Evolutionary conservation across 2,329 filamentous ascomycete genomes (phyloP).

Genomic region (Colletotrichum eremochloae): DNA sequence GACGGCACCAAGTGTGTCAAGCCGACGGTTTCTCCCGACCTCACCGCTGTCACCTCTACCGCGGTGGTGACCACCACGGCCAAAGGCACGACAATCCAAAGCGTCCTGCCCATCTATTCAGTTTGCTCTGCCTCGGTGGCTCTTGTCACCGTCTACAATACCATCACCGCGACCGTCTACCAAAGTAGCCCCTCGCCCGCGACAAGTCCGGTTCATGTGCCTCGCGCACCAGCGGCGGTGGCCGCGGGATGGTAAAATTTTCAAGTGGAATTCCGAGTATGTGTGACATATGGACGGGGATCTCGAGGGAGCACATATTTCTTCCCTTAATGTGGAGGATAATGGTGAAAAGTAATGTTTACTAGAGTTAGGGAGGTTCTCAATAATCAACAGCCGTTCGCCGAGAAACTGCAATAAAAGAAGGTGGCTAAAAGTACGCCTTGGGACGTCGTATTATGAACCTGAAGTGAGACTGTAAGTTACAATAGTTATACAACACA

Average conservation of each 20-base stretch:
- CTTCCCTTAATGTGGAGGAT: neutral
- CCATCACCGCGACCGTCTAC: conserved; percentile 51
- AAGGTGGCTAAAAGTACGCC: neutral
- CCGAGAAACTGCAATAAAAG: neutral
- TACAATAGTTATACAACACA: conserved; percentile 38
- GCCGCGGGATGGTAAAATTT: neutral
- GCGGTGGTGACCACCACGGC: neutral
- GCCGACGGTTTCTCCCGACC: conserved; percentile 10
- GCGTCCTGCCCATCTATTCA: conserved; percentile 39
- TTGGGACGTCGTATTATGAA: conserved; percentile 28
- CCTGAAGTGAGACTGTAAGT: conserved; percentile 30
- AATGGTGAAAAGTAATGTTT: conserved; percentile 37
- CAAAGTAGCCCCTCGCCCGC: conserved; percentile 1
- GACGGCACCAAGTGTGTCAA: conserved; percentile 41
- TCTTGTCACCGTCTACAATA: conserved; percentile 54
- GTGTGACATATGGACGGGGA: neutral
- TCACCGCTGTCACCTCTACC: conserved; percentile 3
- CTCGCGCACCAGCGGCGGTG: conserved; percentile 21
- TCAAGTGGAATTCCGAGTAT: neutral
- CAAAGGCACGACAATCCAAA: conserved; percentile 31
- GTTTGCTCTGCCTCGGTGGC: conserved; percentile 49
- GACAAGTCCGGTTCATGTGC: conserved; percentile 17
- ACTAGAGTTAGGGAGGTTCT: conserved; percentile 9
- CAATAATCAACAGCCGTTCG: neutral
- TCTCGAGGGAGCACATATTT: neutral